Evolutionary conservation across 306 rosid species (phyloP), one percentile per base, ranked within the genome.

Genomic region (Vigna trinervia): DNA sequence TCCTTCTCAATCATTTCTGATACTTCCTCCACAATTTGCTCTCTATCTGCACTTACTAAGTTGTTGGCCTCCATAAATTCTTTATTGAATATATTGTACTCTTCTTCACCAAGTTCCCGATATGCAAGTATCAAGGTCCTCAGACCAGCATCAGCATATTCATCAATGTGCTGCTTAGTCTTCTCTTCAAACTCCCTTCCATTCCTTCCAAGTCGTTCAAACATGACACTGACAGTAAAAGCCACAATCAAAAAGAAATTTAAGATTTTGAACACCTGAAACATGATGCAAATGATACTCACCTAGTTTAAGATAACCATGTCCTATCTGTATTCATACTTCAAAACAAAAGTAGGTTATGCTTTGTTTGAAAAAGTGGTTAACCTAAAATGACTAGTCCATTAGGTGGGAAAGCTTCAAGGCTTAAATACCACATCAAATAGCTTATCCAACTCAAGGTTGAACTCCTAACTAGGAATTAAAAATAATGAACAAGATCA

Each of bases 121-220:
- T 81, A 81, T 11, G 76, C 80, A 68, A 81, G 71, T 67, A 81
- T 28, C 84, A 81, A 58, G 50, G 84, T 74, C 80, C 84, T 81
- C 72, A 81, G 68, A 68, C 84, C 84, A 58, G 80, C 84, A 36
- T 81, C 76, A 23, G 84, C 84, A 59, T 81, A 81, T 67, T 74
- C 84, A 8, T 68, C 71, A n/a, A 81, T 68, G 80, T 81, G 84
- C 71, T 81, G 80, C 80, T 23, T 81, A 74, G 84, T 81, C 71
- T 74, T 74, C 69, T 58, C 76, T 59, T 67, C 80, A 81, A 81
- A 81, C 72, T 81, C 58, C 72, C 80, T 81, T 59, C 84, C 77
- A 68, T 81, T 36, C 15, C 63, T 58, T 13, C 58, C 84, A n/a
- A 81, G 84, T 12, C 50, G 57, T 26, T 81, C 84, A 68, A 81